Conservation (phyloP, 768 basidiomycete genomes). For the Phanerodontia chrysosporium region DNA sequence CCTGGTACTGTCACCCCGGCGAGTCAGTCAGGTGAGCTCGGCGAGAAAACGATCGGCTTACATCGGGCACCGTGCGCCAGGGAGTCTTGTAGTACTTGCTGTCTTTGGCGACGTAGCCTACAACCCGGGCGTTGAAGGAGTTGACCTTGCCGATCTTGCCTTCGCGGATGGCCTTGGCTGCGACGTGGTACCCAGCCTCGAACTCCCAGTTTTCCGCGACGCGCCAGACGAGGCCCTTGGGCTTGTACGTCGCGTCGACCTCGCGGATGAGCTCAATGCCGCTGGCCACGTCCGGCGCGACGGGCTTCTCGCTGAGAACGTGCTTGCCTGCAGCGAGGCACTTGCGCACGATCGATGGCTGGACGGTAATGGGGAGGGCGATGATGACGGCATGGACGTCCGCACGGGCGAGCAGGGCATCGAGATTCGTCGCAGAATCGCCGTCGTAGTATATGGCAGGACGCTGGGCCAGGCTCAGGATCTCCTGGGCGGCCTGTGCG, state of each 20-base stretch:
- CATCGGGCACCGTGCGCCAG: conserved; percentile 82
- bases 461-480: conserved; percentile 35
- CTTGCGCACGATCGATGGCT: conserved; percentile 63
- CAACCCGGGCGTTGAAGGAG: conserved; percentile 56
- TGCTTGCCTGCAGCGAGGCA: conserved; percentile 77
- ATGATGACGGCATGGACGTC: conserved; percentile 76
- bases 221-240: conserved; percentile 71
- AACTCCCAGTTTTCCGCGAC: conserved; percentile 77
- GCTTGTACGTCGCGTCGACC: conserved; percentile 62
- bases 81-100: conserved; percentile 78
- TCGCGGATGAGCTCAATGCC: conserved; percentile 61
- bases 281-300: conserved; percentile 63
- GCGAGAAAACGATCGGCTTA: conserved; percentile 31
- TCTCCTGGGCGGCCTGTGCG: conserved; percentile 39
- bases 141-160: conserved; percentile 71
- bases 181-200: conserved; percentile 53
- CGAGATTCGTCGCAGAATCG: conserved; percentile 41
- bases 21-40: background rate
- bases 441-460: conserved; percentile 58
- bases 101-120: conserved; percentile 53
- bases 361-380: conserved; percentile 70
- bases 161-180: conserved; percentile 43
- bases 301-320: conserved; percentile 85
- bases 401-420: conserved; percentile 57
- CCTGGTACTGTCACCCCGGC: conserved; percentile 51